These are phyloP conservation scores for Sclerotinia trifoliorum DNA, from an alignment of 2,329 filamentous ascomycete genomes.

Conservation along the genomic window DNA sequence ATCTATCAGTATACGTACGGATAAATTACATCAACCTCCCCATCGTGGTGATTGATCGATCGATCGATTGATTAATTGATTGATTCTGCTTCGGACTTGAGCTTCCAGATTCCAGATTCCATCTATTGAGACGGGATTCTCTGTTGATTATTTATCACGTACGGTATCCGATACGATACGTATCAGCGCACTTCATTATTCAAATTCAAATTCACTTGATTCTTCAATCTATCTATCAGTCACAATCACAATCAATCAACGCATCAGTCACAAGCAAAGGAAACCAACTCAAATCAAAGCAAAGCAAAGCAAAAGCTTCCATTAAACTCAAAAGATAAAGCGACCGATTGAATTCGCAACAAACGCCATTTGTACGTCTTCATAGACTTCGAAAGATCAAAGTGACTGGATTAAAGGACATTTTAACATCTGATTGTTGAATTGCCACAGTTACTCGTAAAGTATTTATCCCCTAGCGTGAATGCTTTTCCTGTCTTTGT, in stretches of 20 bases:
- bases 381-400: not conserved
- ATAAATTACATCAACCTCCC: no score
- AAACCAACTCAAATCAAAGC: not conserved
- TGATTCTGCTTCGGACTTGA: no score
- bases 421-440: not conserved
- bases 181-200: no score
- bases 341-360: not conserved
- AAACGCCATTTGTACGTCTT: not conserved
- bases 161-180: no score
- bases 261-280: not conserved
- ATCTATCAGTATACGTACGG: no score
- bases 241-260: not conserved
- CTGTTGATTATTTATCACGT: no score
- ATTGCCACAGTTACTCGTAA: not conserved
- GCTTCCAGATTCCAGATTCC: no score
- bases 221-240: no score
- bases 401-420: not conserved
- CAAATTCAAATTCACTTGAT: no score
- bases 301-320: not conserved
- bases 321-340: not conserved
- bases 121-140: no score
- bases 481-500: not conserved
- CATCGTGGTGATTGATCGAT: no score
- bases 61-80: no score
- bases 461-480: not conserved